Conservation (phyloP, 805 yeast species). For the Yamadazyma paraphyllophila region DNA sequence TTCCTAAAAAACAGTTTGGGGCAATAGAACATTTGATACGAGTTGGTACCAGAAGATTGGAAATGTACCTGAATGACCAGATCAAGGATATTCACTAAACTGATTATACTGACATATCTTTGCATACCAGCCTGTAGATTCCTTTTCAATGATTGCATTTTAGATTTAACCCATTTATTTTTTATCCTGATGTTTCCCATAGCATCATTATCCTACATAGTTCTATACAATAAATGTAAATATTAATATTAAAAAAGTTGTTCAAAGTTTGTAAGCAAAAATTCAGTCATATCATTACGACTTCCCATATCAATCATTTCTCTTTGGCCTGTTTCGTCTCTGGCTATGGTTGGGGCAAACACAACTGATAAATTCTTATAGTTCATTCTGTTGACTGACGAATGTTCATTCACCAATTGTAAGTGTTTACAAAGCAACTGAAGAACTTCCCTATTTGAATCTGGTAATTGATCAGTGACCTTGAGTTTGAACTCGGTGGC, state of each 20-base stretch:
- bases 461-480: conserved; percentile 57
- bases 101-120: conserved; percentile 1
- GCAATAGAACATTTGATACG: conserved; percentile 84
- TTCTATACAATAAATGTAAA: conserved; percentile 2
- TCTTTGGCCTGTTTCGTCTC: conserved; percentile 74
- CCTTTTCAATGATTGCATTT: no score
- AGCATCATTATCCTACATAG: no score
- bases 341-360: conserved; percentile 88
- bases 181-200: background rate
- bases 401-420: conserved; percentile 51
- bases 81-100: conserved; percentile 60
- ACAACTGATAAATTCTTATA: conserved; percentile 82
- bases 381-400: conserved; percentile 73
- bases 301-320: conserved; percentile 84
- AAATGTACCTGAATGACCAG: conserved; percentile 67
- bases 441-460: conserved; percentile 62
- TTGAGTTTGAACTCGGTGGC: conserved; percentile 41
- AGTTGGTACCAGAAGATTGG: conserved; percentile 67
- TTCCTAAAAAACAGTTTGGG: conserved; percentile 76
- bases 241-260: conserved; percentile 7
- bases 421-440: conserved; percentile 63
- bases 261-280: conserved; percentile 51
- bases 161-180: background rate
- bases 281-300: conserved; percentile 75
- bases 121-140: background rate